These are phyloP conservation scores for Malus domestica DNA, from an alignment of 306 rosid genomes.

Conservation along the genomic window DNA sequence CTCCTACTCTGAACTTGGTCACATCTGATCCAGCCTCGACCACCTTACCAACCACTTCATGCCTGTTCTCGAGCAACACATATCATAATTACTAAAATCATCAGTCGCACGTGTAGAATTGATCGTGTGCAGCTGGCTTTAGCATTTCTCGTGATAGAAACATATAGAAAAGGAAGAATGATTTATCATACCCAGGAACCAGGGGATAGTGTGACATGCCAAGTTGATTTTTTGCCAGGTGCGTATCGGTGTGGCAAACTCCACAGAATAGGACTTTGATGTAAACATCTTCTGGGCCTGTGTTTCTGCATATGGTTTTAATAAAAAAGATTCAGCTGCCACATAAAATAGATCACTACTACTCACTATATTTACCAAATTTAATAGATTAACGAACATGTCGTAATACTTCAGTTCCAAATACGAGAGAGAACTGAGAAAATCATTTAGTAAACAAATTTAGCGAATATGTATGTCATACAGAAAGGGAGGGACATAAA, in stretches of 20 bases:
- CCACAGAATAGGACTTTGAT: slow-evolving; percentile 75
- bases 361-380: no score
- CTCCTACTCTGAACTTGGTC: slow-evolving; percentile 45
- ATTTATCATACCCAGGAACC: slow-evolving; percentile 60
- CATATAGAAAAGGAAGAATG: no score
- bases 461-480: no score
- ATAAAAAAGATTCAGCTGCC: background rate
- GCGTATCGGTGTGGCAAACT: slow-evolving; percentile 71
- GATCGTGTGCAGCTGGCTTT: no score
- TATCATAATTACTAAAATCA: background rate
- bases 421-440: no score
- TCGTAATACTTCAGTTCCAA: no score
- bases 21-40: slow-evolving; percentile 72
- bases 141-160: no score
- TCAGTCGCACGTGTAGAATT: no score
- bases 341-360: background rate
- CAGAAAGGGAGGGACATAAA: no score
- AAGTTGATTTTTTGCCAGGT: slow-evolving; percentile 66
- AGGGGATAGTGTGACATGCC: slow-evolving; percentile 88
- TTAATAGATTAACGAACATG: no score
- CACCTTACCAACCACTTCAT: slow-evolving; percentile 77
- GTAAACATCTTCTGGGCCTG: slow-evolving; percentile 75
- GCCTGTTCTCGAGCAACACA: slow-evolving; percentile 24
- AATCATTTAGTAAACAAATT: no score
- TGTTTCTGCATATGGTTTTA: slow-evolving; percentile 42